phyloP scores from a whole-genome alignment of 257 asterid species.

The Solanum appendiculatum region DNA sequence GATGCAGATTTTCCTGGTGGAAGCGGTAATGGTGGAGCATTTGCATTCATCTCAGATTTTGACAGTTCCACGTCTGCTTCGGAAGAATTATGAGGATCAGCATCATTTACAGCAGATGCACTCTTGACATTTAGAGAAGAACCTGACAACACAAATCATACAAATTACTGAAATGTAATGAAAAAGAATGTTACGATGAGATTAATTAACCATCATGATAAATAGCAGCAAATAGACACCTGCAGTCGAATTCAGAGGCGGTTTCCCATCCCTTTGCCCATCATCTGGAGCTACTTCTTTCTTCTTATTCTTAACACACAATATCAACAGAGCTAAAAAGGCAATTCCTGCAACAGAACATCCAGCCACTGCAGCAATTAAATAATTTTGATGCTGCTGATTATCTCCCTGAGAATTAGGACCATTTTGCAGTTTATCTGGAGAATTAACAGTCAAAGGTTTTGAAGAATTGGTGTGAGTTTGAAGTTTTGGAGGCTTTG shows the following conservation, averaged over 20 bases:
- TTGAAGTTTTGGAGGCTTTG: constrained; percentile 10
- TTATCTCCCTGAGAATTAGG: constrained; percentile 5
- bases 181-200: background rate
- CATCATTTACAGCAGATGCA: constrained; percentile 15
- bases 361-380: constrained; percentile 28
- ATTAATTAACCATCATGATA: background rate
- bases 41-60: constrained; percentile 11
- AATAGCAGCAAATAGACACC: constrained; percentile 50
- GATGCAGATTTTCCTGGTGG: constrained; percentile 65
- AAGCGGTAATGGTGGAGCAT: constrained; percentile 34
- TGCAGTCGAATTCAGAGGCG: constrained; percentile 41
- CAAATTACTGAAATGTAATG: constrained; percentile 8
- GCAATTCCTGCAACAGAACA: constrained; percentile 36
- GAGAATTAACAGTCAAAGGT: background rate
- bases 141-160: constrained; percentile 22
- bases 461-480: background rate
- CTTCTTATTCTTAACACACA: constrained; percentile 26
- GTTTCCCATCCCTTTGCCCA: constrained; percentile 57
- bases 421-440: constrained; percentile 7
- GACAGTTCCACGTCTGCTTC: constrained; percentile 4
- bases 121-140: constrained; percentile 24
- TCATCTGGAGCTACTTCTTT: constrained; percentile 24
- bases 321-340: constrained; percentile 28
- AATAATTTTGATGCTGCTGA: constrained; percentile 6
- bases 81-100: constrained; percentile 8